Conservation (phyloP, 306 rosid species). For the Rubus idaeus region DNA sequence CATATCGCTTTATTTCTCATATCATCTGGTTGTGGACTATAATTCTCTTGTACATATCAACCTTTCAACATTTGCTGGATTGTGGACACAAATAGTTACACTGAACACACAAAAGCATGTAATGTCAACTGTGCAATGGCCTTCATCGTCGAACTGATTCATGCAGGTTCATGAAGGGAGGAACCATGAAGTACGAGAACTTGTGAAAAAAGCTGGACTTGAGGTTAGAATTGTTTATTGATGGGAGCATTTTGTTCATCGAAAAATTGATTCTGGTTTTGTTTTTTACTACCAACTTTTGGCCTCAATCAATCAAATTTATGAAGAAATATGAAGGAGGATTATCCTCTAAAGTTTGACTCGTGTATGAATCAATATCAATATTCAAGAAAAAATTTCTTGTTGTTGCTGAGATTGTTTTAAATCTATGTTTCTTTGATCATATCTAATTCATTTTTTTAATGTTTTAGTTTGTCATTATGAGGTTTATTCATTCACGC, state of each 20-base stretch:
- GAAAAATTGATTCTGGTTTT: background rate
- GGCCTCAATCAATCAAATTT: background rate
- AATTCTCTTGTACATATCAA: background rate
- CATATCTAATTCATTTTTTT: background rate
- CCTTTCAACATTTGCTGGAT: background rate
- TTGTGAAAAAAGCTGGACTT: constrained; percentile 84
- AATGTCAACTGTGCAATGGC: background rate
- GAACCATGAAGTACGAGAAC: constrained; percentile 96
- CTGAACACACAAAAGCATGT: background rate
- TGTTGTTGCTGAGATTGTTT: background rate
- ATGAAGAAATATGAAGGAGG: background rate
- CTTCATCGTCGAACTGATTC: constrained; percentile 36
- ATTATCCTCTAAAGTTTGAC: background rate
- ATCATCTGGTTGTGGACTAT: background rate
- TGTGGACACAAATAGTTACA: background rate
- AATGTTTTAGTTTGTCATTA: background rate
- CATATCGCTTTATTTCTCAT: constrained; percentile 2
- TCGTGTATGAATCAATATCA: background rate
- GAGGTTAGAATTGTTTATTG: constrained; percentile 58
- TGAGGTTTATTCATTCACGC: background rate
- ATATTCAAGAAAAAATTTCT: background rate
- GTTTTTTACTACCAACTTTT: background rate
- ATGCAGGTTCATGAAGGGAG: constrained; percentile 95
- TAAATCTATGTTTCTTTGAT: background rate
- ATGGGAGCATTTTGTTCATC: constrained; percentile 5